Conservation (phyloP, 306 rosid species). For the Albizia julibrissin region DNA sequence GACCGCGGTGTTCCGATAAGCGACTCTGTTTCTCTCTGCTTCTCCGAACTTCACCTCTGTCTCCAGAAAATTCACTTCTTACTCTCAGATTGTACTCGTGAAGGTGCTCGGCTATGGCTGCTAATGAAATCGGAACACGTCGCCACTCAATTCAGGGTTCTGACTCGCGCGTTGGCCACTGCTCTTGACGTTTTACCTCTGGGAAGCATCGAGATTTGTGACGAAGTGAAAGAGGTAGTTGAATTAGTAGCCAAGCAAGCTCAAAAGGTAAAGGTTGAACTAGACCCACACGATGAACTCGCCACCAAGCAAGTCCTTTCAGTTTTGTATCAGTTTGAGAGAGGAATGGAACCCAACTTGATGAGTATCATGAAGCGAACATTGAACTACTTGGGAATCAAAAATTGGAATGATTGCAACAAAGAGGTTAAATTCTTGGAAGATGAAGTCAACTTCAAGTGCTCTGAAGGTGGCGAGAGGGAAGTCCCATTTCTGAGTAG, state of each 20-base stretch:
- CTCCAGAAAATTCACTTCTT: conserved; percentile 66
- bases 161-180: conserved; percentile 51
- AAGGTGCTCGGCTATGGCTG: conserved; percentile 50
- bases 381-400: conserved; percentile 52
- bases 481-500: conserved; percentile 55
- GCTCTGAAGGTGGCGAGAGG: conserved; percentile 30
- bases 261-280: conserved; percentile 44
- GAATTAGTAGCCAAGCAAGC: conserved; percentile 64
- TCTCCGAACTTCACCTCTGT: conserved; percentile 69
- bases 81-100: conserved; percentile 59
- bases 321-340: conserved; percentile 50
- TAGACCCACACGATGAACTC: conserved; percentile 46
- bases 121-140: conserved; percentile 56
- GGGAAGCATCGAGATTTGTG: conserved; percentile 32
- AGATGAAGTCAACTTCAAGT: conserved; percentile 44
- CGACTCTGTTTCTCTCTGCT: conserved; percentile 43
- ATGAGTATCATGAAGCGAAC: conserved; percentile 28
- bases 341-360: conserved; percentile 55
- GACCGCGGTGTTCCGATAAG: conserved; percentile 7
- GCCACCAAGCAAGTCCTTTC: conserved; percentile 25
- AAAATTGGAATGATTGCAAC: conserved; percentile 61
- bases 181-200: conserved; percentile 69
- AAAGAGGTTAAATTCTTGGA: conserved; percentile 64
- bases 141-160: conserved; percentile 47
- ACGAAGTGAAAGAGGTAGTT: conserved; percentile 70